Percentiles rank a stretch among this genome's conserved stretches.
Evolutionary conservation across 495 filamentous ascomycete species (phyloP).

Genomic region (Podospora appendiculata): DNA sequence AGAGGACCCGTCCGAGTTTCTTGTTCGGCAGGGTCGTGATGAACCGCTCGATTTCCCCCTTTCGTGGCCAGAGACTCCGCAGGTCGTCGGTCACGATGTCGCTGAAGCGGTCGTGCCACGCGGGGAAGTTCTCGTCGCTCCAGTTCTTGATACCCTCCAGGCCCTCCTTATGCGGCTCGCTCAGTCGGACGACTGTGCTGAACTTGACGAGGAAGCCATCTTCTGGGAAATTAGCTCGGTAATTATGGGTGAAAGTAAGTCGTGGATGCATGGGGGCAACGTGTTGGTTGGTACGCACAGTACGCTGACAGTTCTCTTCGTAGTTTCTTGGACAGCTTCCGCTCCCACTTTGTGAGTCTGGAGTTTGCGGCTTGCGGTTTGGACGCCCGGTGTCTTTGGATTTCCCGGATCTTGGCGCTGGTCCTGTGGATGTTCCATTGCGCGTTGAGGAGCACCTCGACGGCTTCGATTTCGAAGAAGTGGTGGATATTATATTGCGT

Average conservation of each 20-base stretch:
- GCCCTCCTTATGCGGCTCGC: neutral
- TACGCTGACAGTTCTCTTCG: neutral
- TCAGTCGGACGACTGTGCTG: neutral
- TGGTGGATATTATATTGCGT: neutral
- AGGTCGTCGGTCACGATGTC: neutral
- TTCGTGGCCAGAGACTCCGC: neutral
- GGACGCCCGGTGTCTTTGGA: too few relatives aligned
- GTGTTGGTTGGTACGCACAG: neutral
- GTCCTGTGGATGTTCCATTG: neutral
- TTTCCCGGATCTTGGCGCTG: neutral
- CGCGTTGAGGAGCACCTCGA: neutral
- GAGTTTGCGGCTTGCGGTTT: too few relatives aligned
- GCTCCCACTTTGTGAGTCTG: neutral
- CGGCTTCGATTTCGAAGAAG: neutral
- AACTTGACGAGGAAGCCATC: neutral
- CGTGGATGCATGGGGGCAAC: neutral
- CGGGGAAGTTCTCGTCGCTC: neutral
- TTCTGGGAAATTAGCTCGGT: neutral
- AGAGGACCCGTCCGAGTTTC: neutral
- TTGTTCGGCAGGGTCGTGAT: neutral
- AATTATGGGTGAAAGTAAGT: too few relatives aligned
- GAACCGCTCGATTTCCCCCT: neutral
- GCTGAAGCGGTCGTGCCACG: neutral
- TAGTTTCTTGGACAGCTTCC: neutral
- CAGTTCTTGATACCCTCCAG: neutral